Percentiles rank a stretch among this genome's conserved stretches.
Conservation (phyloP, 2,329 filamentous ascomycete genomes). For the Aspergillus sp. region DNA sequence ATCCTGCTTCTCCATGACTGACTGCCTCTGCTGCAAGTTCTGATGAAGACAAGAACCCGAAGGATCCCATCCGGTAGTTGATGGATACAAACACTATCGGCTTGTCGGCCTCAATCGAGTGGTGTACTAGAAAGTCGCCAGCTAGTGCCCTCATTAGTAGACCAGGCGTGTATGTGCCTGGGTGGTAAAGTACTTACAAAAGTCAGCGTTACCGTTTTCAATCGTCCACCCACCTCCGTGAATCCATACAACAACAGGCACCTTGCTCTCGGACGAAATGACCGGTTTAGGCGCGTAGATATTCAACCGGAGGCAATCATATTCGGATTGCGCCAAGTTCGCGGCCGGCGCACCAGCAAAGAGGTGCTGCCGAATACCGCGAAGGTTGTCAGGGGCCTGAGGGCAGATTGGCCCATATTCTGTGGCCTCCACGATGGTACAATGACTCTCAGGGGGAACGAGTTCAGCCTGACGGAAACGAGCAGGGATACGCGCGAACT, state of each 20-base stretch:
- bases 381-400: background rate
- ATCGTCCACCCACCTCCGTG: slow-evolving; percentile 1
- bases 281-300: background rate
- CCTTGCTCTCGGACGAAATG: background rate
- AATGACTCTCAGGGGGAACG: background rate
- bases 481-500: background rate
- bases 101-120: background rate
- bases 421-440: background rate
- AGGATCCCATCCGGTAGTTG: slow-evolving; percentile 4
- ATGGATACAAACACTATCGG: slow-evolving; percentile 1
- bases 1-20: background rate
- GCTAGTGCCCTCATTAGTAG: background rate
- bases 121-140: background rate
- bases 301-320: background rate
- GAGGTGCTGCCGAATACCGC: background rate
- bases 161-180: too few species aligned
- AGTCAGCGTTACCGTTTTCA: background rate
- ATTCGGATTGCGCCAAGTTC: background rate
- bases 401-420: background rate
- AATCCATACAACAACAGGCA: slow-evolving; percentile 2
- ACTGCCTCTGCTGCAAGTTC: background rate
- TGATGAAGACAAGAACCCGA: background rate
- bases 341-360: background rate
- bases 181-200: background rate
- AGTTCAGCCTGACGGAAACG: background rate